Evolutionary conservation across 768 basidiomycete genomes (phyloP).

Genomic region (Crassisporium funariophilum): DNA sequence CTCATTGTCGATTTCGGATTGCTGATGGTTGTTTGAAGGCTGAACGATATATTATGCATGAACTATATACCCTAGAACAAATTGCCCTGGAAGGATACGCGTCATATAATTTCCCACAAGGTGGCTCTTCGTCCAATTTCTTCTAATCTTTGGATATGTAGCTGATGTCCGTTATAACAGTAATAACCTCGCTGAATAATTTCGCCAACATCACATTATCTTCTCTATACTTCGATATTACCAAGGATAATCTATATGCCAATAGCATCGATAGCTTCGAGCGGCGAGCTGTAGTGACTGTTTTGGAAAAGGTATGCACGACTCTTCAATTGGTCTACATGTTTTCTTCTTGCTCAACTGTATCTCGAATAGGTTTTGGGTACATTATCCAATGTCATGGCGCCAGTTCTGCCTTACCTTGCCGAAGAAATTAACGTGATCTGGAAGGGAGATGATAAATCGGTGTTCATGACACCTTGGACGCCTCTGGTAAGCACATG

Average conservation of each 20-base stretch:
- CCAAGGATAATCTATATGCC: slow-evolving; percentile 89
- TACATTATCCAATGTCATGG: slow-evolving; percentile 69
- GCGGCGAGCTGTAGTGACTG: slow-evolving; percentile 68
- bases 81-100: slow-evolving; percentile 69
- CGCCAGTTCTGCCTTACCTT: slow-evolving; percentile 88
- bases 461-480: slow-evolving; percentile 80
- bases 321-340: not conserved
- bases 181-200: slow-evolving; percentile 67
- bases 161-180: slow-evolving; percentile 39
- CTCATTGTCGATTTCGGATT: not conserved
- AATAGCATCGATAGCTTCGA: slow-evolving; percentile 49
- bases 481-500: slow-evolving; percentile 55
- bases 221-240: slow-evolving; percentile 89
- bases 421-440: slow-evolving; percentile 83
- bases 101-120: slow-evolving; percentile 80
- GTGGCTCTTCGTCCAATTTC: slow-evolving; percentile 37
- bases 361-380: slow-evolving; percentile 54
- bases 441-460: slow-evolving; percentile 39
- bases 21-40: slow-evolving; percentile 44
- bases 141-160: not conserved
- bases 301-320: slow-evolving; percentile 61
- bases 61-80: slow-evolving; percentile 73
- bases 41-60: slow-evolving; percentile 86
- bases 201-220: slow-evolving; percentile 88
- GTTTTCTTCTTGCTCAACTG: not conserved